A percentile compares a stretch with the other conserved stretches of the same genome.
phyloP scores from a whole-genome alignment of 169 alveolate species.

The Plasmodium gaboni region DNA sequence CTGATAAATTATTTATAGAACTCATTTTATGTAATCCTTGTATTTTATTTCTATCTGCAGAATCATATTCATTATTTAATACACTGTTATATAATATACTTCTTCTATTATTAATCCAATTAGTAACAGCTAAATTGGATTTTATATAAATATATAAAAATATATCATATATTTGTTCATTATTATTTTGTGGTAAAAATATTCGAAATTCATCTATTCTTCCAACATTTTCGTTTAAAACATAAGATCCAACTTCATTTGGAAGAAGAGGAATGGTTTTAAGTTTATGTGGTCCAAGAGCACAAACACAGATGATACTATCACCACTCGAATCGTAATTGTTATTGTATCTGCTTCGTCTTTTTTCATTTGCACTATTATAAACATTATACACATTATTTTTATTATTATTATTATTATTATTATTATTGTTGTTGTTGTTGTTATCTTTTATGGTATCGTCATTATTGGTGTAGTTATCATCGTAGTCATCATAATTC shows the following conservation, averaged over 20 bases:
- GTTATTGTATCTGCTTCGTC: background rate
- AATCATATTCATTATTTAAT: constrained; percentile 14
- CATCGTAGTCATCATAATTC: background rate
- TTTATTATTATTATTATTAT: background rate
- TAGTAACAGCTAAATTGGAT: constrained; percentile 77
- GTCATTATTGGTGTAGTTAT: background rate
- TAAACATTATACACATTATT: background rate
- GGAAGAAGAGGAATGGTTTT: constrained; percentile 57
- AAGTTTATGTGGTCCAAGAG: constrained; percentile 80
- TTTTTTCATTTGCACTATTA: background rate
- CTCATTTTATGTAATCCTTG: constrained; percentile 36
- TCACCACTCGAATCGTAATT: constrained; percentile 53
- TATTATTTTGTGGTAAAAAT: constrained; percentile 82
- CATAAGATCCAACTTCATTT: constrained; percentile 82
- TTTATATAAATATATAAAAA: constrained; percentile 79
- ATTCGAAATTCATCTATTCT: constrained; percentile 85
- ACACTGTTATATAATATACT: constrained; percentile 6
- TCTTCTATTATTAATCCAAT: constrained; percentile 66
- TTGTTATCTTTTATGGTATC: too few species aligned
- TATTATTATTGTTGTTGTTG: background rate
- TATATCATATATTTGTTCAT: constrained; percentile 79
- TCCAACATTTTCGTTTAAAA: constrained; percentile 85
- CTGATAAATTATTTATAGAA: constrained; percentile 38
- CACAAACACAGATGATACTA: constrained; percentile 77
- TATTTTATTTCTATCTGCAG: constrained; percentile 11